Percentiles rank a stretch among this genome's conserved stretches.
phyloP scores from a whole-genome alignment of 2,329 filamentous ascomycete species.

The Aspergillus puulaauensis region DNA sequence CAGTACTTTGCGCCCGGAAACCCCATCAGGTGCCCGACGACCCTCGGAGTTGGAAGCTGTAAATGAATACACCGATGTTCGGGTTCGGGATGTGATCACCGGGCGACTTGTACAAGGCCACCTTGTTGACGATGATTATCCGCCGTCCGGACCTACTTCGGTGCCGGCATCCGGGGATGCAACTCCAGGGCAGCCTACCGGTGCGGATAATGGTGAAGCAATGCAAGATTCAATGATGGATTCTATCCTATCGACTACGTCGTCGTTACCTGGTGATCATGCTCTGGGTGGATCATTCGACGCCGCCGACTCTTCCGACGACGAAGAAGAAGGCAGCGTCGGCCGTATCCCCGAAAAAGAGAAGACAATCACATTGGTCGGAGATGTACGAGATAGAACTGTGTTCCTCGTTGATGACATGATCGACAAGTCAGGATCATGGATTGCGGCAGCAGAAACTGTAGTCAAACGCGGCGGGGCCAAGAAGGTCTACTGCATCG shows the following conservation, averaged over 20 bases:
- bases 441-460: constrained; percentile 96
- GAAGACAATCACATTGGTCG: constrained; percentile 96
- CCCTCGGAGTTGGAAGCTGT: constrained; percentile 46
- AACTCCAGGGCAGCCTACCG: constrained; percentile 48
- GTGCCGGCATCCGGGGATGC: constrained; percentile 63
- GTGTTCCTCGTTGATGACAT: constrained; percentile 98
- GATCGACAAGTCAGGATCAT: constrained; percentile 95
- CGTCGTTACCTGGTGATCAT: constrained; percentile 67
- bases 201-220: constrained; percentile 46
- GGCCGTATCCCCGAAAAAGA: constrained; percentile 71
- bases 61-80: constrained; percentile 71
- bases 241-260: constrained; percentile 75
- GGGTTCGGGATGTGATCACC: constrained; percentile 85
- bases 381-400: constrained; percentile 81
- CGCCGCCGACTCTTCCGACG: constrained; percentile 85
- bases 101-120: constrained; percentile 90
- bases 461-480: constrained; percentile 90
- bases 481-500: constrained; percentile 95
- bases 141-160: constrained; percentile 66
- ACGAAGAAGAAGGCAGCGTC: constrained; percentile 70
- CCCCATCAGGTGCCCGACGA: constrained; percentile 38
- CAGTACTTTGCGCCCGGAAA: constrained; percentile 36
- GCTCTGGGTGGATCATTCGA: constrained; percentile 83
- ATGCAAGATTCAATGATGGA: constrained; percentile 86
- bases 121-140: constrained; percentile 90